A percentile compares a stretch with the other conserved stretches of the same genome.
These are phyloP conservation scores for Umbelopsis sp. DNA, from an alignment of 192 early-diverging fungal species.

Conservation along the genomic window DNA sequence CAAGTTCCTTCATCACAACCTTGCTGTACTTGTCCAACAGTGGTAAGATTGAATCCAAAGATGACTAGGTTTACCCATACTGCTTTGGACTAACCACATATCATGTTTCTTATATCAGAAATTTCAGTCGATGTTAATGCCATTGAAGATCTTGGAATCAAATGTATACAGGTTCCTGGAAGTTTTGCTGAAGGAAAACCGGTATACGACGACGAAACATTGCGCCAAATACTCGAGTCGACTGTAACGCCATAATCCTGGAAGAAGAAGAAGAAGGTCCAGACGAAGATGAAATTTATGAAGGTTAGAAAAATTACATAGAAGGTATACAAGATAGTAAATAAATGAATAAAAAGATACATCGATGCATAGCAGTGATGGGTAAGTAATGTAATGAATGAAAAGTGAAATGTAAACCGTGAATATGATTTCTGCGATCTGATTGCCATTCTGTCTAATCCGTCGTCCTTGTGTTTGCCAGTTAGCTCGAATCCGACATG, in stretches of 20 bases:
- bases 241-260: neutral
- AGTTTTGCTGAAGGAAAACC: neutral
- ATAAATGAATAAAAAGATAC: neutral
- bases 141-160: slow-evolving; percentile 48
- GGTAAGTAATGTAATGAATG: neutral
- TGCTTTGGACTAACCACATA: neutral
- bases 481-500: too few relatives aligned
- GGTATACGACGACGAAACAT: neutral
- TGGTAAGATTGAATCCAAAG: neutral
- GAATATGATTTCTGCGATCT: too few relatives aligned
- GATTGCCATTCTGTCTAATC: neutral
- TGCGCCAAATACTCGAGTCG: neutral
- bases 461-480: too few relatives aligned
- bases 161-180: slow-evolving; percentile 37
- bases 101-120: slow-evolving; percentile 7
- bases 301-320: neutral
- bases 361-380: neutral
- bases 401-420: too few relatives aligned
- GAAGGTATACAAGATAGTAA: neutral
- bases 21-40: slow-evolving; percentile 55
- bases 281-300: neutral
- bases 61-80: neutral
- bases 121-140: slow-evolving; percentile 43
- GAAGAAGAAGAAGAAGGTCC: neutral
- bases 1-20: slow-evolving; percentile 52